Evolutionary conservation across 1,284 basidiomycete species (phyloP), one percentile per base, ranked within the genome.

Genomic region (Leccinum pachyderme): DNA sequence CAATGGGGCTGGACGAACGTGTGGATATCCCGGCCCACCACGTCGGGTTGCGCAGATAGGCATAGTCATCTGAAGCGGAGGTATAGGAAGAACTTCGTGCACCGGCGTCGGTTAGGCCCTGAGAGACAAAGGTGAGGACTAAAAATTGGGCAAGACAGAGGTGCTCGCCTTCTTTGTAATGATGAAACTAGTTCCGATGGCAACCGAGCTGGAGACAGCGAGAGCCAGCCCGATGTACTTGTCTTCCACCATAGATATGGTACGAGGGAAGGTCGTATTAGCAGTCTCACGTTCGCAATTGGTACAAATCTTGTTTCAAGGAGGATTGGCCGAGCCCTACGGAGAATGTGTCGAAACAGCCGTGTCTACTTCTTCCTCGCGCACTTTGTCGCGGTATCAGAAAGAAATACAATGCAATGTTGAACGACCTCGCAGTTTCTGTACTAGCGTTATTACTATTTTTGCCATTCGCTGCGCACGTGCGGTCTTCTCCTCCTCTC

Each of bases 21-120:
- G 92, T 96, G 32, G 86, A 79, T 81, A 98, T 97, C 47, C 96
- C 96, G 4, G 90, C 90, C 97, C 96, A 99, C 96, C 97, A 99
- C 65, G 97, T 89, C 31, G 94, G 92, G 77, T 94, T 99, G 63
- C 81, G 84, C 50, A 99, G 79, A 73, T 99, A 99, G 18, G 89
- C 74, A 61, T 89, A 78, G 68, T 89, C 87, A 53, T 94, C 93
- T 1, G 91, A 90, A 54, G 87, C 82, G 48, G 79, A 75, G 27
- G 74, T 75, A 62, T 84, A 86, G 49, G 75, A 72, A 31, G 74
- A 75, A 54, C 72, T 78, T 52, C 79, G 76, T 61, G 80, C 75
- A 8, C 83, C 83, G 49, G 92, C 88, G 66, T 93, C 90, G 62
- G 89, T 94, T 37, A 95, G 75, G 44, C 91, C 93, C 92, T 94